Conservation (phyloP, 2,329 filamentous ascomycete species). For the Aspergillus spinulosporus region DNA sequence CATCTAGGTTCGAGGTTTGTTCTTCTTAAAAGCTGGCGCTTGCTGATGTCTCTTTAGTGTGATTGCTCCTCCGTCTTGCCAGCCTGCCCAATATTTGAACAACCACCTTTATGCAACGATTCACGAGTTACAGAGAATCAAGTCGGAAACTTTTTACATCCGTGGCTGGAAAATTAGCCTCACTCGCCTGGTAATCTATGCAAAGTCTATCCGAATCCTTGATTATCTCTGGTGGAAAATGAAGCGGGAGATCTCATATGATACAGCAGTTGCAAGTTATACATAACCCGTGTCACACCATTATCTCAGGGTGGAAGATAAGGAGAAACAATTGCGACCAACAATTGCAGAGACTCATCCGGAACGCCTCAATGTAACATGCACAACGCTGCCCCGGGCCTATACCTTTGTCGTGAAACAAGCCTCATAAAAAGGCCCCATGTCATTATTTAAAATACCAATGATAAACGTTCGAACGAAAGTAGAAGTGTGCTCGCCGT, state of each 20-base stretch:
- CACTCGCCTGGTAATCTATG: not conserved
- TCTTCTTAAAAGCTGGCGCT: not conserved
- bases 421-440: not conserved
- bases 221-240: constrained; percentile 7
- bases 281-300: constrained; percentile 9
- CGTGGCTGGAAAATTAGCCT: not conserved
- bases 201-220: constrained; percentile 6
- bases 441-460: not conserved
- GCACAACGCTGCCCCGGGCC: constrained; percentile 3
- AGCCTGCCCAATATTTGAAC: too few relatives aligned
- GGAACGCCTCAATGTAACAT: constrained; percentile 11
- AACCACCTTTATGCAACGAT: not conserved
- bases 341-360: not conserved
- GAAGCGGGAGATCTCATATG: constrained; percentile 10
- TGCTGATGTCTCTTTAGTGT: constrained; percentile 3
- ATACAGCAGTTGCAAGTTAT: constrained; percentile 15
- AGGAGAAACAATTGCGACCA: constrained; percentile 1
- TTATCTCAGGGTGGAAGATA: not conserved
- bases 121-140: not conserved
- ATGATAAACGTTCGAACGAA: not conserved
- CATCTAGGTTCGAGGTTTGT: constrained; percentile 63
- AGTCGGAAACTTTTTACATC: not conserved
- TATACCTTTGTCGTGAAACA: constrained; percentile 3
- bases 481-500: not conserved
- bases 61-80: not conserved